Evolutionary conservation across 768 basidiomycete species (phyloP), one percentile per base, ranked within the genome.

Genomic region (Naematelia encephala): DNA sequence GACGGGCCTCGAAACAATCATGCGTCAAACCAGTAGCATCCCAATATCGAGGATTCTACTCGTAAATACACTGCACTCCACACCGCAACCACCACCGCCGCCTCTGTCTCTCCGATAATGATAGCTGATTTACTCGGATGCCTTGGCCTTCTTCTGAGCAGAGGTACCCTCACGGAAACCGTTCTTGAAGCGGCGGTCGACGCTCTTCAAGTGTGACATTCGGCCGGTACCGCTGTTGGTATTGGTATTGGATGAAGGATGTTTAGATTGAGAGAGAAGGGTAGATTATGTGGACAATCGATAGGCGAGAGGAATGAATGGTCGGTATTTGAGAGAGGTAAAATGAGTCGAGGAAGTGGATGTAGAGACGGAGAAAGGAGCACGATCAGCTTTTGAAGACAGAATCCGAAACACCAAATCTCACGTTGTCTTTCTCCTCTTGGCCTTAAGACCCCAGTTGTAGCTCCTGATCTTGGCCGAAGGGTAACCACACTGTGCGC

Each of bases 371-470:
- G 13, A 21, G 21, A 3, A 30, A 34, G 21, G 13, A 48, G 4
- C 25, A 54, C n/a, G n/a, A n/a, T n/a, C n/a, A n/a, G n/a, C n/a
- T n/a, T n/a, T n/a, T n/a, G n/a, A n/a, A n/a, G n/a, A n/a, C n/a
- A n/a, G n/a, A n/a, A n/a, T n/a, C n/a, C n/a, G n/a, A n/a, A n/a
- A n/a, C n/a, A 39, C 34, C 34, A n/a, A n/a, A 39, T 39, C 74
- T 65, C 61, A 76, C 74, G 96, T 97, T 49, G 94, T 98, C 87
- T 94, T 96, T 86, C 94, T 88, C 81, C 96, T 88, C 86, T 98
- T 97, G 55, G 96, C 96, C 85, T 99, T 99, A 78, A 86, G 84
- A 68, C 92, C 91, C 96, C 96, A 98, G 81, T 97, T 89, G 80
- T 86, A 98, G 73, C 90, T 92, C 75, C 94, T 86, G 72, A 94